Conservation (phyloP, 2,329 filamentous ascomycete genomes). For the Trichoderma sp. region DNA sequence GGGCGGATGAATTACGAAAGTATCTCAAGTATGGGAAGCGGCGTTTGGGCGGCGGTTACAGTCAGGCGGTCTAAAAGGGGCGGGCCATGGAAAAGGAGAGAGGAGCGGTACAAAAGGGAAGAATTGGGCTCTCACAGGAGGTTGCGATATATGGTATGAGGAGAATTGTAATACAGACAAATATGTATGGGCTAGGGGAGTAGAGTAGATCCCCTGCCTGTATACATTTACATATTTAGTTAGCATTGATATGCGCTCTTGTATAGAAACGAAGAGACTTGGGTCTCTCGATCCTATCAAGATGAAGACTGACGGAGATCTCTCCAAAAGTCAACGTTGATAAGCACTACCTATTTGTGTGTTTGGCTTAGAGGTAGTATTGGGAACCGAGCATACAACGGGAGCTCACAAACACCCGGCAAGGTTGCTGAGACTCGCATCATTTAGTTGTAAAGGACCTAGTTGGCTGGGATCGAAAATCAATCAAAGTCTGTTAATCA, state of each 20-base stretch:
- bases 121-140: not conserved
- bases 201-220: constrained; percentile 20
- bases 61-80: constrained; percentile 59
- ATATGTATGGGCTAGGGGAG: constrained; percentile 1
- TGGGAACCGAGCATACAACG: no score
- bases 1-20: constrained; percentile 90
- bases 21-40: constrained; percentile 66
- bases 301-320: not conserved
- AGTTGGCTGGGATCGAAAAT: not conserved
- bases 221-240: constrained; percentile 11
- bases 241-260: constrained; percentile 24
- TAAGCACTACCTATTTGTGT: no score
- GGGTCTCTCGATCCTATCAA: not conserved
- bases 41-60: constrained; percentile 63
- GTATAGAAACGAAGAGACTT: constrained; percentile 2
- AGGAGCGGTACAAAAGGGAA: constrained; percentile 5
- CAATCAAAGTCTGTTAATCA: no score
- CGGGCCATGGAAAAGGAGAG: constrained; percentile 26
- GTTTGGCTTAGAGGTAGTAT: no score
- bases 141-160: constrained; percentile 8
- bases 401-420: no score
- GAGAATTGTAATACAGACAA: constrained; percentile 12
- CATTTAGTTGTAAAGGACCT: not conserved
- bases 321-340: no score
- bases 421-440: no score